phyloP scores from a whole-genome alignment of 495 filamentous ascomycete genomes.

The Podospora pseudoanserina region DNA sequence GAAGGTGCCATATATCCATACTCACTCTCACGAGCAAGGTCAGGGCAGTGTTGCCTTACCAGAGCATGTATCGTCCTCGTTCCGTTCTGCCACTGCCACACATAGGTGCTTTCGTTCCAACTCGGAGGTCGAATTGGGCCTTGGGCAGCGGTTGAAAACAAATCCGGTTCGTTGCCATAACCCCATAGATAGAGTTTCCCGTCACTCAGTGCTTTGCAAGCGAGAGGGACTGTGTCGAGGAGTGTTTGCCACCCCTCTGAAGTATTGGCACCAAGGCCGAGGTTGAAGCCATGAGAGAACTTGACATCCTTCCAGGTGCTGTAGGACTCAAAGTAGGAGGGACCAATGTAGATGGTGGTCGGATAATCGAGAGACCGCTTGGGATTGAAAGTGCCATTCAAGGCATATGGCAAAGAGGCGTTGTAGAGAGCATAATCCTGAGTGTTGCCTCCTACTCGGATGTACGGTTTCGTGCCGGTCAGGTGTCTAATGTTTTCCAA shows the following conservation, averaged over 20 bases:
- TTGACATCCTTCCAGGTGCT: constrained; percentile 53
- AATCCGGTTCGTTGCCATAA: constrained; percentile 66
- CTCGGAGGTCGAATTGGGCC: constrained; percentile 48
- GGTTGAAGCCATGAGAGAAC: constrained; percentile 63
- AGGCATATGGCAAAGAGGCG: constrained; percentile 47
- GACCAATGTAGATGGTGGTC: constrained; percentile 57
- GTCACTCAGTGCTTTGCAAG: constrained; percentile 54
- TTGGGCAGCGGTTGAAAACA: constrained; percentile 54
- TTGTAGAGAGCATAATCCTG: constrained; percentile 63
- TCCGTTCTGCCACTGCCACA: constrained; percentile 58
- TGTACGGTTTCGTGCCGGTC: constrained; percentile 52
- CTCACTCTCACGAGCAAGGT: constrained; percentile 36
- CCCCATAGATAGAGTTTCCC: constrained; percentile 56
- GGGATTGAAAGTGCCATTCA: constrained; percentile 52
- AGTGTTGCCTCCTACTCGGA: constrained; percentile 60
- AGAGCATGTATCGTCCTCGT: constrained; percentile 47
- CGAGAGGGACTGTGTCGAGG: constrained; percentile 53
- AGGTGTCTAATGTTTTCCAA: constrained; percentile 49
- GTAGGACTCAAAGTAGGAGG: constrained; percentile 65
- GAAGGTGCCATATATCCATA: constrained; percentile 59
- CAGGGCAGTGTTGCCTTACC: constrained; percentile 51
- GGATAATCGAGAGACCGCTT: constrained; percentile 57
- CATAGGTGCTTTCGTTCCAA: constrained; percentile 58
- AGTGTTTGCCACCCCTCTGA: constrained; percentile 50
- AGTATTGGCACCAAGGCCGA: constrained; percentile 54